Base-by-base conservation (phyloP, 2,329 filamentous ascomycete species). In the Ophiosphaerella herpotricha region DNA sequence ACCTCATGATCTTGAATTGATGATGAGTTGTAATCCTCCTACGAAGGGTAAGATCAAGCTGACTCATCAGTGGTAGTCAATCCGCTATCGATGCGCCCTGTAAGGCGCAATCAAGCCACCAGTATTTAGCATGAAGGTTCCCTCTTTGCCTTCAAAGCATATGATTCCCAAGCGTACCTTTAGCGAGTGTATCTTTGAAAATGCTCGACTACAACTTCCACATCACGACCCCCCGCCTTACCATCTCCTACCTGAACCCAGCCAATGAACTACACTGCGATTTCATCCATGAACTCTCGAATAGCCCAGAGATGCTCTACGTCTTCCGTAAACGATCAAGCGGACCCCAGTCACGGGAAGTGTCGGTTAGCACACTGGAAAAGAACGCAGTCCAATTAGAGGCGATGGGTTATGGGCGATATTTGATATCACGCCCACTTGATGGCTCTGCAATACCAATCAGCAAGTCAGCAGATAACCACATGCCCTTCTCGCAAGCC, bases 141-240 rank as follows among this genome's bases (percentile, higher is more conserved):
- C 26, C 11, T 29, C 26, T 7, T 29, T 29, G 11, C 11, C 26
- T 29, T 29, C 26, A 29, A 29, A 5, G 2, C 26, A 11, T 11
- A 29, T 7, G 7, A 29, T 29, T 29, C 26, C 26, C 6, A 8
- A 7, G 26, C 11, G 26, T 29, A 7, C 26, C 7, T 11, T 29
- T 8, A 21, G 18, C 18, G 18, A 21, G 18, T 29, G 26, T 29
- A 7, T 11, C 7, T 11, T 29, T 29, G 26, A 29, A 29, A 11
- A 69, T 68, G 4, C 86, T 75, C 73, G 89, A 89, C 13, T 61
- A 74, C 75, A 78, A 85, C 71, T 89, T 89, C 80, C 83, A 89
- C 2, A 72, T 60, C 67, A 88, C 86, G 0, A 83, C 78, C 0
- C 84, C 84, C 0, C 63, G 63, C 2, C 53, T 66, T 12, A 50